phyloP scores from a whole-genome alignment of 2,329 filamentous ascomycete genomes.

The Hypoxylon sp. region DNA sequence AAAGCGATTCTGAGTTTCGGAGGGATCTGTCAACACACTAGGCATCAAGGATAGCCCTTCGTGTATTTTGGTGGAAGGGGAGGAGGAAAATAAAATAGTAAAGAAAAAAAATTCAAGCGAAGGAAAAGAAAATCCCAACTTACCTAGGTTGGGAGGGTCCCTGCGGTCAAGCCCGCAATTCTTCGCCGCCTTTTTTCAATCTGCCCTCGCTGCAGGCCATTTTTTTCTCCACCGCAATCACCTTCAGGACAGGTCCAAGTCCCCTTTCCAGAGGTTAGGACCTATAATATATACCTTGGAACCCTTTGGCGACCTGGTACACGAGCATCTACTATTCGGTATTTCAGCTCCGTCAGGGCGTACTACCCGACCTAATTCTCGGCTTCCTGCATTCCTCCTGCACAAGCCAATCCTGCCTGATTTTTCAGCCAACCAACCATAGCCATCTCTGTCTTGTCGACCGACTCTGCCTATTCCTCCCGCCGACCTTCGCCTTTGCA shows the following conservation, averaged over 20 bases:
- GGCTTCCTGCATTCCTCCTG: conserved; percentile 53
- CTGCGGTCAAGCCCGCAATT: conserved; percentile 47
- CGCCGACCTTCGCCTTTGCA: conserved; percentile 25
- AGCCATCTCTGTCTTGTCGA: conserved; percentile 36
- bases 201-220: conserved; percentile 41
- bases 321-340: conserved; percentile 36
- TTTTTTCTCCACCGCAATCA: conserved; percentile 47
- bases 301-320: conserved; percentile 38
- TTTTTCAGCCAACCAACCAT: conserved; percentile 49
- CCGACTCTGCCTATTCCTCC: conserved; percentile 41
- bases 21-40: conserved; percentile 33
- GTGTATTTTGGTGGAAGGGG: conserved; percentile 37
- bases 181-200: conserved; percentile 46
- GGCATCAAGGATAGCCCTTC: conserved; percentile 28
- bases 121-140: conserved; percentile 43
- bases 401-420: conserved; percentile 51
- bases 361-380: conserved; percentile 45
- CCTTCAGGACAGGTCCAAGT: conserved; percentile 39
- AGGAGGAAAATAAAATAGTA: conserved; percentile 31
- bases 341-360: conserved; percentile 45
- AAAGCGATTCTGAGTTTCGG: conserved; percentile 23
- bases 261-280: conserved; percentile 45
- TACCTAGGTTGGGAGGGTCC: conserved; percentile 42
- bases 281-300: conserved; percentile 46
- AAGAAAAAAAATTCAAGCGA: conserved; percentile 33